Evolutionary conservation across 129 eudicot species (phyloP).

Genomic region (Flaveria robusta): DNA sequence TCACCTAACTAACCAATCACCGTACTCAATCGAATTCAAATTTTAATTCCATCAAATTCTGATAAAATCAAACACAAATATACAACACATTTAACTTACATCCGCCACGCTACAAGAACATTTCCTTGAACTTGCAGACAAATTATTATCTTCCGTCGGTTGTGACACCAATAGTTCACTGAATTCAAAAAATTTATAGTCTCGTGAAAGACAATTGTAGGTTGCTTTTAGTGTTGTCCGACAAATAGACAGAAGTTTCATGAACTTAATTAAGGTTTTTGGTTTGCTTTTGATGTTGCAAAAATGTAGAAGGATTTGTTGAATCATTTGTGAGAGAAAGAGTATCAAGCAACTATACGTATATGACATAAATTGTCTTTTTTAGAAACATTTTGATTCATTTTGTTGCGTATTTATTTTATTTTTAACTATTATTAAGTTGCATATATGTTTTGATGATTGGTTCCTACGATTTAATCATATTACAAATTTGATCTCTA

Average conservation of each 20-base stretch:
- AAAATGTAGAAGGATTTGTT: conserved; percentile 18
- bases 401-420: no score
- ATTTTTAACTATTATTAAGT: no score
- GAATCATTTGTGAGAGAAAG: conserved; percentile 27
- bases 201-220: conserved; percentile 37
- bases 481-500: no score
- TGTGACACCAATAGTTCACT: conserved; percentile 14
- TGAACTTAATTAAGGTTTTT: conserved; percentile 15
- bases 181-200: conserved; percentile 18
- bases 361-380: conserved; percentile 87
- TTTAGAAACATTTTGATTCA: conserved; percentile 41
- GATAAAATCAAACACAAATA: conserved; percentile 5
- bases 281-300: conserved; percentile 35
- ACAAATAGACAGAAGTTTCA: conserved; percentile 28
- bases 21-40: no score
- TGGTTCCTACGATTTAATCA: no score
- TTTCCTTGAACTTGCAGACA: conserved; percentile 39
- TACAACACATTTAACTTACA: conserved; percentile 42
- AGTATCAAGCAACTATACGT: conserved; percentile 54
- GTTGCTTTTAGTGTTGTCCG: conserved; percentile 26
- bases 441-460: no score
- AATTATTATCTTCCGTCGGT: conserved; percentile 11
- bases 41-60: no score
- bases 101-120: conserved; percentile 42
- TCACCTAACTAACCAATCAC: no score